Conservation (phyloP, 2,329 filamentous ascomycete species). For the Ciborinia camelliae region DNA sequence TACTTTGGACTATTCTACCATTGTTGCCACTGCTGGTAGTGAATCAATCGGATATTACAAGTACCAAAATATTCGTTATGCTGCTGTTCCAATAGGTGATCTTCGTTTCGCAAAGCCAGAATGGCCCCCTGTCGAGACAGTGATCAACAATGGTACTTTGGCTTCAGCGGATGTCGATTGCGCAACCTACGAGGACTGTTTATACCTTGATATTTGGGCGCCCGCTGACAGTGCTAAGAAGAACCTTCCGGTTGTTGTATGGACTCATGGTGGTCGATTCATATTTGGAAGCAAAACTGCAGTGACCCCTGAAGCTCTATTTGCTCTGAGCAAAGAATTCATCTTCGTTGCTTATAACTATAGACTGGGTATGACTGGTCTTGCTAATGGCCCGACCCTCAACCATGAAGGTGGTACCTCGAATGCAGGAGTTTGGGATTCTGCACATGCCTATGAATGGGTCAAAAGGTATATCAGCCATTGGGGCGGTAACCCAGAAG, state of each 20-base stretch:
- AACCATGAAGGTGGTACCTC: conserved; percentile 36
- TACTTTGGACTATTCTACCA: conserved; percentile 23
- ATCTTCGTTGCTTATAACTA: conserved; percentile 39
- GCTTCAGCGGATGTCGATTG: conserved; percentile 39
- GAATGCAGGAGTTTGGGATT: conserved; percentile 38
- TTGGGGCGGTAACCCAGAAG: conserved; percentile 46
- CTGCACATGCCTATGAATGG: conserved; percentile 48
- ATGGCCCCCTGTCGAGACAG: conserved; percentile 38
- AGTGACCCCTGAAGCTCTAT: conserved; percentile 37
- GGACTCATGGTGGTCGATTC: conserved; percentile 37
- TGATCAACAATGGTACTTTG: conserved; percentile 37
- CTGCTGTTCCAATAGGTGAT: conserved; percentile 37
- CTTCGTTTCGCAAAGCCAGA: conserved; percentile 38
- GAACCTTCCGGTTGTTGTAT: conserved; percentile 36
- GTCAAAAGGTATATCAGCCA: conserved; percentile 45
- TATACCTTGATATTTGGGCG: conserved; percentile 32
- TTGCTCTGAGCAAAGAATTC: conserved; percentile 36
- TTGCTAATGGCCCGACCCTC: conserved; percentile 34
- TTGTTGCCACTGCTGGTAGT: conserved; percentile 21
- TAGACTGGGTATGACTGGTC: conserved; percentile 36
- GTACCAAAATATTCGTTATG: conserved; percentile 40
- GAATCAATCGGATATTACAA: conserved; percentile 21
- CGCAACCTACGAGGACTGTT: conserved; percentile 35
- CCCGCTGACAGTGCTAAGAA: conserved; percentile 32
- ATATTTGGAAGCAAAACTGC: conserved; percentile 32